Evolutionary conservation across 2,329 filamentous ascomycete genomes (phyloP).

Genomic region (Monilinia laxa): DNA sequence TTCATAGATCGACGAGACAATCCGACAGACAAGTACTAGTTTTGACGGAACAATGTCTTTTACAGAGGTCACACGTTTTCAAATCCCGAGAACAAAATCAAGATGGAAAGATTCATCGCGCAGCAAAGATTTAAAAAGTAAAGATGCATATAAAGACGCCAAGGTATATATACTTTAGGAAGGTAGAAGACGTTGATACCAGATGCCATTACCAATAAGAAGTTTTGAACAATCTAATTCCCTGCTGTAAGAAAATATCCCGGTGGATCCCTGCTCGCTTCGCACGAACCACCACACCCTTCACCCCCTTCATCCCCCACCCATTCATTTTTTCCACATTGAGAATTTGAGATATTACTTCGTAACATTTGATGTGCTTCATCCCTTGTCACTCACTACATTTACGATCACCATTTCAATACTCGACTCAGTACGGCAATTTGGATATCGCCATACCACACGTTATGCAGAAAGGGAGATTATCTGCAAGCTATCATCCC

Average conservation of each 20-base stretch:
- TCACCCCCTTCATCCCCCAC: background rate
- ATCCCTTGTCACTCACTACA: background rate
- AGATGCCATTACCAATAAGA: slow-evolving; percentile 3
- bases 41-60: no score
- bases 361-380: background rate
- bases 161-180: no score
- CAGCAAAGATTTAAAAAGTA: no score
- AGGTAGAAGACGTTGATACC: no score
- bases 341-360: no score
- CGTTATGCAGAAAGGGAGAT: background rate
- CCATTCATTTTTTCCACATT: background rate
- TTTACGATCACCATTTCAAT: background rate
- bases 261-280: background rate
- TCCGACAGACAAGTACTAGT: no score
- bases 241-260: background rate
- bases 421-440: background rate
- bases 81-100: no score
- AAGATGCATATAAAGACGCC: no score
- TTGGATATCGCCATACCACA: background rate
- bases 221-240: slow-evolving; percentile 1
- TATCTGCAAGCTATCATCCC: background rate
- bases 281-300: background rate
- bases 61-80: no score
- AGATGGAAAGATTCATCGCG: no score
- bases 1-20: no score